phyloP scores from a whole-genome alignment of 257 asterid genomes.

The Knoxia roxburghii region DNA sequence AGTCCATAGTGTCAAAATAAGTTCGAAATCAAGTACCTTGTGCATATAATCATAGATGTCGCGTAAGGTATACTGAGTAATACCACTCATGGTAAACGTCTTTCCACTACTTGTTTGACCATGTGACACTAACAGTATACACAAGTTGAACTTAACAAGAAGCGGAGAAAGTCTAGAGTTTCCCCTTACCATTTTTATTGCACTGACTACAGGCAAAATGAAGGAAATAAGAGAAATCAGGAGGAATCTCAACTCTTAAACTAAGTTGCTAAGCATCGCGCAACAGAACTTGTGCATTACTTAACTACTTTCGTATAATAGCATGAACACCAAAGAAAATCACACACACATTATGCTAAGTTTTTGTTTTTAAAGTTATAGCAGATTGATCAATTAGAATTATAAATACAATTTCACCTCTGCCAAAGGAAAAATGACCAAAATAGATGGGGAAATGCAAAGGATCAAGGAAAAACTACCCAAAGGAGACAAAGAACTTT shows the following conservation, averaged over 20 bases:
- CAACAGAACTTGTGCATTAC: background rate
- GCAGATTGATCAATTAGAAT: conserved; percentile 3
- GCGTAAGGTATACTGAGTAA: conserved; percentile 78
- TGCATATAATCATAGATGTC: conserved; percentile 71
- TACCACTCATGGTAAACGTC: conserved; percentile 90
- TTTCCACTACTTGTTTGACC: conserved; percentile 99
- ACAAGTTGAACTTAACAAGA: conserved; percentile 4
- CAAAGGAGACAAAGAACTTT: background rate
- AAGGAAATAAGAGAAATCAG: background rate
- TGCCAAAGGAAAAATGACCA: background rate
- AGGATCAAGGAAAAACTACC: background rate
- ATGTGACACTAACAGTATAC: conserved; percentile 29
- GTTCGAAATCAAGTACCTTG: conserved; percentile 40
- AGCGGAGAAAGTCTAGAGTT: background rate
- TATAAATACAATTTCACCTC: background rate
- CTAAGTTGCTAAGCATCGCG: no score
- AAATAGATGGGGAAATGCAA: background rate
- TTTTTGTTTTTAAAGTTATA: no score
- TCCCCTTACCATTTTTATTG: conserved; percentile 75
- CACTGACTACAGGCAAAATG: conserved; percentile 53
- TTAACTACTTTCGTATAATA: background rate
- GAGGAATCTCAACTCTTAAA: background rate
- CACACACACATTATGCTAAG: background rate
- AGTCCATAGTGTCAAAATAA: background rate
- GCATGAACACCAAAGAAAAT: background rate